These are phyloP conservation scores for Aspergillus amoenus DNA, from an alignment of 2,329 filamentous ascomycete genomes.

Conservation along the genomic window DNA sequence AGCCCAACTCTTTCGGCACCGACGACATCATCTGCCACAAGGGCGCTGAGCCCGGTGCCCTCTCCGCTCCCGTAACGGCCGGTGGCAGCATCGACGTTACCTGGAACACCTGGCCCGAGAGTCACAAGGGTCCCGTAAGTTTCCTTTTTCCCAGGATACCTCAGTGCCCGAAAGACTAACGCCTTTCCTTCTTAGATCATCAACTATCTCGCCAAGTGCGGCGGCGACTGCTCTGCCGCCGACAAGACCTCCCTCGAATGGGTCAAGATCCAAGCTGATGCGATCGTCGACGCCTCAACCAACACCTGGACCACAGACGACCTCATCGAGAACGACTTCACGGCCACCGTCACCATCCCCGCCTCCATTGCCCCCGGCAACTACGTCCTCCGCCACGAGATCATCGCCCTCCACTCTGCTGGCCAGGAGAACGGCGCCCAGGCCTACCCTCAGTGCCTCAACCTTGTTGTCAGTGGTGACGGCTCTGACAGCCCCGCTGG, in stretches of 20 bases:
- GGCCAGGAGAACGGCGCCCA: slow-evolving; percentile 48
- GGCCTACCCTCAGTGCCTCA: slow-evolving; percentile 60
- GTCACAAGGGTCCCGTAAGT: slow-evolving; percentile 48
- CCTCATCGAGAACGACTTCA: slow-evolving; percentile 54
- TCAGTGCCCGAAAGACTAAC: slow-evolving; percentile 63
- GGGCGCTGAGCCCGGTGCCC: slow-evolving; percentile 57
- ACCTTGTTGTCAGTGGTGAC: slow-evolving; percentile 60
- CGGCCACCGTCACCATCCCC: slow-evolving; percentile 51
- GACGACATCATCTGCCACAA: slow-evolving; percentile 64
- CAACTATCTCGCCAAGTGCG: slow-evolving; percentile 63
- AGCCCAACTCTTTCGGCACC: slow-evolving; percentile 46
- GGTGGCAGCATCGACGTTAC: slow-evolving; percentile 59
- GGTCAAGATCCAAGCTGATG: slow-evolving; percentile 63
- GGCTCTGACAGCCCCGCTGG: slow-evolving; percentile 50
- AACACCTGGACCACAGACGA: slow-evolving; percentile 58
- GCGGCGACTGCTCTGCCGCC: slow-evolving; percentile 56
- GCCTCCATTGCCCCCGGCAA: slow-evolving; percentile 48
- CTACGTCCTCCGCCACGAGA: slow-evolving; percentile 57
- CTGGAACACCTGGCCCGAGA: slow-evolving; percentile 64
- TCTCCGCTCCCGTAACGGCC: slow-evolving; percentile 58
- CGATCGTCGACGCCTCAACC: slow-evolving; percentile 49
- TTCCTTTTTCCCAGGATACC: slow-evolving; percentile 13
- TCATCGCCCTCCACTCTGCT: slow-evolving; percentile 55
- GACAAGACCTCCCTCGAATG: slow-evolving; percentile 56
- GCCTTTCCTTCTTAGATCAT: slow-evolving; percentile 57